A percentile compares a stretch with the other conserved stretches of the same genome.
phyloP scores from a whole-genome alignment of 202 grass and related monocot species.

The Schoenoplectus triqueter region DNA sequence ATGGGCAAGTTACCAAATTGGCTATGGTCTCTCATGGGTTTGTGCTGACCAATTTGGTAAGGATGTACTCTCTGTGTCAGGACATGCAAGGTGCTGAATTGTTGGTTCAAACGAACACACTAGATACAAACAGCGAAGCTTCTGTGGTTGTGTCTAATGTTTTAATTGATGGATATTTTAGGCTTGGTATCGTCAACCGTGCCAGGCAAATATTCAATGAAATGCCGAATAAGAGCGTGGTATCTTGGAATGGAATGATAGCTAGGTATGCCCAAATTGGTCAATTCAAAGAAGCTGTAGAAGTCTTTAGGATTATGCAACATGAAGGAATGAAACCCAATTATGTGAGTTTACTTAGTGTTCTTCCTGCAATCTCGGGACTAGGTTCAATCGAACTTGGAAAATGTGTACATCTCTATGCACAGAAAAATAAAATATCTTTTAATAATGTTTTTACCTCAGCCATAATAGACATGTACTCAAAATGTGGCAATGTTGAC shows the following conservation, averaged over 20 bases:
- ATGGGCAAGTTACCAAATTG: slow-evolving; percentile 63
- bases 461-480: slow-evolving; percentile 77
- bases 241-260: slow-evolving; percentile 78
- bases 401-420: slow-evolving; percentile 69
- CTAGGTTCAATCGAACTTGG: slow-evolving; percentile 73
- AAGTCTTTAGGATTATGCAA: slow-evolving; percentile 54
- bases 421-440: slow-evolving; percentile 49
- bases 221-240: slow-evolving; percentile 61
- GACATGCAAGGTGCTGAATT: slow-evolving; percentile 45
- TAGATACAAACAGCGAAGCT: slow-evolving; percentile 35
- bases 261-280: slow-evolving; percentile 59
- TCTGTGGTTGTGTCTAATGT: slow-evolving; percentile 64
- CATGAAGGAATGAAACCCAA: slow-evolving; percentile 45
- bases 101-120: slow-evolving; percentile 43
- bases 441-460: slow-evolving; percentile 55
- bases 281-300: slow-evolving; percentile 48
- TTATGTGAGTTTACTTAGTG: slow-evolving; percentile 56
- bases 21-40: slow-evolving; percentile 50
- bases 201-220: slow-evolving; percentile 61
- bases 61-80: slow-evolving; percentile 50
- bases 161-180: slow-evolving; percentile 62
- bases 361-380: slow-evolving; percentile 57
- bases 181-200: slow-evolving; percentile 19
- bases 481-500: slow-evolving; percentile 73
- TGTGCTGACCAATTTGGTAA: slow-evolving; percentile 69